These are phyloP conservation scores for Populus hybrid DNA, from an alignment of 441 rosid genomes.

Conservation along the genomic window DNA sequence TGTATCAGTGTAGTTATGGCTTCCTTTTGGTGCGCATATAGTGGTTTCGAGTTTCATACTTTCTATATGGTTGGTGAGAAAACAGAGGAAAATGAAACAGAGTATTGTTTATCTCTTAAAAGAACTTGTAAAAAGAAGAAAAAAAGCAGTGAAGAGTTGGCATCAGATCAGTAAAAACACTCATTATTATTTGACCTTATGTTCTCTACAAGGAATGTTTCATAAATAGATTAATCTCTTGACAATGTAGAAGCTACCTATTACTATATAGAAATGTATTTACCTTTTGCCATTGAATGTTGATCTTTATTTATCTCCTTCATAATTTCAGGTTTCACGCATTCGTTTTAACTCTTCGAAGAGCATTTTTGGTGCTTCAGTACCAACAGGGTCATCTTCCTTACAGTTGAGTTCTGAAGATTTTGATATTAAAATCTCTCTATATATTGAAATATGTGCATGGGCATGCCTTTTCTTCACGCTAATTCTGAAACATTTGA, in stretches of 20 bases:
- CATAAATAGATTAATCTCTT: neutral
- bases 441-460: neutral
- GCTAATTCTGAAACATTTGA: neutral
- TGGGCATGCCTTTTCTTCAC: neutral
- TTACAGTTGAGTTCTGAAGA: constrained; percentile 49
- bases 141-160: neutral
- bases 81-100: no score
- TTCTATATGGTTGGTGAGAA: neutral
- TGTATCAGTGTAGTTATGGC: neutral
- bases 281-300: neutral
- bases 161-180: no score
- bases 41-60: neutral
- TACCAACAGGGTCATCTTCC: constrained; percentile 41
- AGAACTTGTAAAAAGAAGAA: no score
- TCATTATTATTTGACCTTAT: no score
- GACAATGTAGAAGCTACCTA: neutral
- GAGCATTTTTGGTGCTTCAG: constrained; percentile 44
- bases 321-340: constrained; percentile 43
- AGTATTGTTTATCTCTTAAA: no score
- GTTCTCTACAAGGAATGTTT: neutral
- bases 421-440: neutral
- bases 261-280: neutral
- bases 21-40: neutral
- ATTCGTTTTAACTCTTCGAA: constrained; percentile 40
- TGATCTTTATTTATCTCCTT: neutral